Conservation (phyloP, 139 green algal genomes). For the Gonium pectorale region DNA sequence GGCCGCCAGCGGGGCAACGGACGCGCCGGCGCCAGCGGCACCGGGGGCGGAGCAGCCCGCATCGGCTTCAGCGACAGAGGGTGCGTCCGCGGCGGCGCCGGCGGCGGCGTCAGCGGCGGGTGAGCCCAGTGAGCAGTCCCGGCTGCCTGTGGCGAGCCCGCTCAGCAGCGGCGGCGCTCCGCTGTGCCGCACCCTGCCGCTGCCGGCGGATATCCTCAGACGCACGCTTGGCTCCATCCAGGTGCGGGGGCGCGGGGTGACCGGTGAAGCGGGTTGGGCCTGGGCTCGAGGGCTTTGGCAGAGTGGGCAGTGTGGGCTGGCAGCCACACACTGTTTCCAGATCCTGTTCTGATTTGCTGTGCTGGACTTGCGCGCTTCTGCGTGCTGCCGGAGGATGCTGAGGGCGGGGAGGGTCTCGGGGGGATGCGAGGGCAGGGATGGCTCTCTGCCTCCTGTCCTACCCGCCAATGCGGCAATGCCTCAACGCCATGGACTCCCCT, state of each 20-base stretch:
- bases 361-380: too few relatives aligned
- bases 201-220: slow-evolving; percentile 41
- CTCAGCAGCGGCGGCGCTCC: not conserved
- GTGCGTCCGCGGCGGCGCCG: not conserved
- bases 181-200: slow-evolving; percentile 18
- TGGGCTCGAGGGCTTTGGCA: too few relatives aligned
- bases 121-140: not conserved
- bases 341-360: too few relatives aligned
- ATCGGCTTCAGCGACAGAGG: not conserved
- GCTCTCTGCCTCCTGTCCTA: too few relatives aligned
- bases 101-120: not conserved
- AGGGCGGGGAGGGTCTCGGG: too few relatives aligned
- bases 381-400: too few relatives aligned
- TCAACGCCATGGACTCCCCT: not conserved
- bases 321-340: too few relatives aligned
- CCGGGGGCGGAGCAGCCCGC: not conserved
- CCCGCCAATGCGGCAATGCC: too few relatives aligned
- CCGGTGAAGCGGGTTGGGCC: too few relatives aligned
- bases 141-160: slow-evolving; percentile 15
- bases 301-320: too few relatives aligned
- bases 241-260: slow-evolving; percentile 9
- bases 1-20: not conserved
- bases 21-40: not conserved
- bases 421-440: too few relatives aligned
- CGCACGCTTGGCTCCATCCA: slow-evolving; percentile 35